phyloP scores from a whole-genome alignment of 495 filamentous ascomycete species.

The Penicillium pulvis region DNA sequence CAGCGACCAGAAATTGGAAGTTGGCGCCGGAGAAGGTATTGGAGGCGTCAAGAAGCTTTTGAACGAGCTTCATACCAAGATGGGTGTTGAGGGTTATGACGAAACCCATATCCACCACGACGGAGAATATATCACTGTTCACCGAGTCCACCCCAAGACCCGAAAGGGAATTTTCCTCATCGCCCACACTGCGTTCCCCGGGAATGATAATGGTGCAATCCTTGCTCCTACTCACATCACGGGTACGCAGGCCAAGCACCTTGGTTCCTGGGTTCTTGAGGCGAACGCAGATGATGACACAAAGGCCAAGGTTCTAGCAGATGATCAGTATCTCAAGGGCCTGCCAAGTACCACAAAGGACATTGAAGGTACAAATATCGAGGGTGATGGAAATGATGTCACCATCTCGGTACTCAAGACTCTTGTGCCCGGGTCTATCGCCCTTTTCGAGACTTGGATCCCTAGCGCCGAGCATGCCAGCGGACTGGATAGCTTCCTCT shows the following conservation, averaged over 20 bases:
- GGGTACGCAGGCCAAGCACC: conserved; percentile 71
- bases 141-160: conserved; percentile 87
- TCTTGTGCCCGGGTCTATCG: conserved; percentile 91
- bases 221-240: conserved; percentile 75
- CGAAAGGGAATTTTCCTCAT: conserved; percentile 93
- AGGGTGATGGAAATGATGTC: conserved; percentile 68
- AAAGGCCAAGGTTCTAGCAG: conserved; percentile 61
- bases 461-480: conserved; percentile 76
- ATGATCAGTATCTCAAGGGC: conserved; percentile 72
- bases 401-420: conserved; percentile 75
- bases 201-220: conserved; percentile 74
- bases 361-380: conserved; percentile 68
- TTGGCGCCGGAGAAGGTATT: conserved; percentile 72
- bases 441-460: conserved; percentile 94
- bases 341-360: conserved; percentile 78
- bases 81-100: conserved; percentile 91
- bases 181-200: conserved; percentile 92
- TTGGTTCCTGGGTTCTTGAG: conserved; percentile 88
- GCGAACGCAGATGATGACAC: conserved; percentile 71
- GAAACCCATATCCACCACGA: conserved; percentile 98
- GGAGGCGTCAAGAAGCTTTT: conserved; percentile 86
- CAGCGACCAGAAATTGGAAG: conserved; percentile 52
- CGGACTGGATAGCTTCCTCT: conserved; percentile 81
- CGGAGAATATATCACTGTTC: conserved; percentile 92
- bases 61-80: conserved; percentile 87